phyloP scores from a whole-genome alignment of 441 rosid genomes.

The Iberis amara region DNA sequence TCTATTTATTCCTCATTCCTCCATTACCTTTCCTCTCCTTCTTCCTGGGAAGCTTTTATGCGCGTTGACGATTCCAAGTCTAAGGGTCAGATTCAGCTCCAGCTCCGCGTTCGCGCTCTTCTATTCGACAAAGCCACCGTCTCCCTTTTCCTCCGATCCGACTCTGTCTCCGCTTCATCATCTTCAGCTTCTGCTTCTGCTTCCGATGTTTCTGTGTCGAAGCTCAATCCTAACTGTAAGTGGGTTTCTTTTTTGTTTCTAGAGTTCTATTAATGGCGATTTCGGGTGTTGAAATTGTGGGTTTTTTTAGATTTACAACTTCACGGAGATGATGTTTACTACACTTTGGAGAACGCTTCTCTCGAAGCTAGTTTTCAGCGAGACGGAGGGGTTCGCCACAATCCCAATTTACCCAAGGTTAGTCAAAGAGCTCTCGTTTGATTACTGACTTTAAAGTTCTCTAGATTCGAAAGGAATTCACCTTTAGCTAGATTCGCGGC shows the following conservation, averaged over 20 bases:
- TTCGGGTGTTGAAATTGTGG: neutral
- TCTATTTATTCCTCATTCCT: slow-evolving; percentile 44
- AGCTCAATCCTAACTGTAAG: slow-evolving; percentile 63
- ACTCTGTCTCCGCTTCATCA: slow-evolving; percentile 23
- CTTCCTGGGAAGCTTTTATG: slow-evolving; percentile 74
- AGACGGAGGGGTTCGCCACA: slow-evolving; percentile 38
- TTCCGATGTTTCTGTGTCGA: slow-evolving; percentile 35
- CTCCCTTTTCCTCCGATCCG: slow-evolving; percentile 54
- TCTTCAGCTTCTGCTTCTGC: slow-evolving; percentile 21
- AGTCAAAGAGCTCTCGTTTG: neutral
- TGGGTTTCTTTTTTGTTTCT: neutral
- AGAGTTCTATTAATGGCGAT: slow-evolving; percentile 2
- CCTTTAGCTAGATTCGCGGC: neutral
- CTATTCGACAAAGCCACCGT: slow-evolving; percentile 67
- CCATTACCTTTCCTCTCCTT: slow-evolving; percentile 55
- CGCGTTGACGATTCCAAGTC: slow-evolving; percentile 57
- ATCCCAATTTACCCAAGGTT: slow-evolving; percentile 27
- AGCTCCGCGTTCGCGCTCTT: slow-evolving; percentile 82
- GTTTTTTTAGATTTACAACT: slow-evolving; percentile 56
- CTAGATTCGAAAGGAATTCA: neutral
- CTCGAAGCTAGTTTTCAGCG: slow-evolving; percentile 46
- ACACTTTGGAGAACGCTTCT: slow-evolving; percentile 48
- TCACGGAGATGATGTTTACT: slow-evolving; percentile 80
- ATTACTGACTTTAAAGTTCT: too few species aligned
- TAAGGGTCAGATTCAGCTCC: slow-evolving; percentile 74